A percentile compares a stretch with the other conserved stretches of the same genome.
phyloP scores from a whole-genome alignment of 495 filamentous ascomycete species.

The Penicillium macrosclerotiorum region DNA sequence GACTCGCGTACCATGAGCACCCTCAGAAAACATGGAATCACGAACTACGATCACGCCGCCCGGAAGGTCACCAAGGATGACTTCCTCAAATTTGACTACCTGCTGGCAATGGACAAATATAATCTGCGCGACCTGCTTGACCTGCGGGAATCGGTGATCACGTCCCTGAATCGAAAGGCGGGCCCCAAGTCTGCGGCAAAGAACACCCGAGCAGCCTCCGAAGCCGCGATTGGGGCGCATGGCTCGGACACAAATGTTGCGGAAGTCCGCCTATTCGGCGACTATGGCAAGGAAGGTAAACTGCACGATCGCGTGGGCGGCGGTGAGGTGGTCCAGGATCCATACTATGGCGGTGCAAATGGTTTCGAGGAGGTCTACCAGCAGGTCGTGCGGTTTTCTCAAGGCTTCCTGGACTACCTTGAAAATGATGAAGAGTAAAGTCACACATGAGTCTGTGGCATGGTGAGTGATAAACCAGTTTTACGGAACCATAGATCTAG shows the following conservation, averaged over 20 bases:
- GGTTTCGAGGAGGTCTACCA: constrained; percentile 86
- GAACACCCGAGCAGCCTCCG: constrained; percentile 24
- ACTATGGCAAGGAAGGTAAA: constrained; percentile 67
- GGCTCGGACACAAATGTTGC: constrained; percentile 36
- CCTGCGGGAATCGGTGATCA: constrained; percentile 50
- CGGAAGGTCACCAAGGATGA: constrained; percentile 69
- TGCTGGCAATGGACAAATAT: constrained; percentile 90
- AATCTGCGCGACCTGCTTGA: constrained; percentile 72
- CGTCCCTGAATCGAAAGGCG: constrained; percentile 40
- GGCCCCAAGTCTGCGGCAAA: constrained; percentile 24
- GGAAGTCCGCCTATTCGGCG: constrained; percentile 78
- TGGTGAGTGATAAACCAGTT: not conserved
- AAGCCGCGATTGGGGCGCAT: constrained; percentile 31
- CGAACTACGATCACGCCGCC: constrained; percentile 71
- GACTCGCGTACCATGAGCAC: constrained; percentile 85
- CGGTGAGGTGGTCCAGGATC: constrained; percentile 79
- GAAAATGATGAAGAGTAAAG: constrained; percentile 21
- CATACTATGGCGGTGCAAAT: constrained; percentile 82
- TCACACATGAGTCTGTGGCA: not conserved
- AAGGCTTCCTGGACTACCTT: constrained; percentile 62
- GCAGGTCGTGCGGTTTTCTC: constrained; percentile 76
- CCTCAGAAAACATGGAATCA: constrained; percentile 70
- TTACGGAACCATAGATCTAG: not conserved
- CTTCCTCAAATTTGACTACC: constrained; percentile 84
- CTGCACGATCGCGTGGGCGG: constrained; percentile 69